Evolutionary conservation across 306 rosid genomes (phyloP).

Genomic region (Vigna unguiculata): DNA sequence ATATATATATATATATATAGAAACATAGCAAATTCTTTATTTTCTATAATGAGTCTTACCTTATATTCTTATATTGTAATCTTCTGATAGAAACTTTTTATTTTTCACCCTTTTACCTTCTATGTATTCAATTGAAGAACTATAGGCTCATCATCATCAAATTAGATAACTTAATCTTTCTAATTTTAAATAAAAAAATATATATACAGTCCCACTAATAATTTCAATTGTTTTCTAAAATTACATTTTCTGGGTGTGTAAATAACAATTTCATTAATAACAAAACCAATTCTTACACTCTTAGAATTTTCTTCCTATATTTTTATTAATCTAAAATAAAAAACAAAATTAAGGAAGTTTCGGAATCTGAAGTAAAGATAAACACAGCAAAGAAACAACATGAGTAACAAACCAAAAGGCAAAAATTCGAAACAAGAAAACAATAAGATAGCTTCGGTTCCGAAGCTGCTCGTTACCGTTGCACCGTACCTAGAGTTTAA

Average conservation of each 20-base stretch:
- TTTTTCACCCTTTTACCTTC: no score
- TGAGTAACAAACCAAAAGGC: background rate
- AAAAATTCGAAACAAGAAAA: background rate
- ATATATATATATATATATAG: no score
- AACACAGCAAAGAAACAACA: background rate
- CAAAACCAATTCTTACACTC: background rate
- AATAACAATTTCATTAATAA: background rate
- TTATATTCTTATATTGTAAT: no score
- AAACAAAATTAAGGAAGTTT: background rate
- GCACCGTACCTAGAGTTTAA: constrained; percentile 68
- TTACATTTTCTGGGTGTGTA: background rate
- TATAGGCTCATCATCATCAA: no score
- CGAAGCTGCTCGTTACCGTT: constrained; percentile 83
- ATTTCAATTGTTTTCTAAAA: background rate
- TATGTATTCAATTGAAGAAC: no score
- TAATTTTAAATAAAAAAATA: no score
- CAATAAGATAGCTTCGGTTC: constrained; percentile 57
- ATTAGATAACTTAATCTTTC: no score
- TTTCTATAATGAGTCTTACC: no score
- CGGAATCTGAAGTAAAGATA: background rate
- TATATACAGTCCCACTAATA: no score
- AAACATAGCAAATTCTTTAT: background rate
- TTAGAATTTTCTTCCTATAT: background rate
- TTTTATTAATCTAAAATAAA: background rate
- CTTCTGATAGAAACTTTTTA: no score